Evolutionary conservation across 352 stramenopile genomes (phyloP).

Genomic region (Phytophthora litchii): DNA sequence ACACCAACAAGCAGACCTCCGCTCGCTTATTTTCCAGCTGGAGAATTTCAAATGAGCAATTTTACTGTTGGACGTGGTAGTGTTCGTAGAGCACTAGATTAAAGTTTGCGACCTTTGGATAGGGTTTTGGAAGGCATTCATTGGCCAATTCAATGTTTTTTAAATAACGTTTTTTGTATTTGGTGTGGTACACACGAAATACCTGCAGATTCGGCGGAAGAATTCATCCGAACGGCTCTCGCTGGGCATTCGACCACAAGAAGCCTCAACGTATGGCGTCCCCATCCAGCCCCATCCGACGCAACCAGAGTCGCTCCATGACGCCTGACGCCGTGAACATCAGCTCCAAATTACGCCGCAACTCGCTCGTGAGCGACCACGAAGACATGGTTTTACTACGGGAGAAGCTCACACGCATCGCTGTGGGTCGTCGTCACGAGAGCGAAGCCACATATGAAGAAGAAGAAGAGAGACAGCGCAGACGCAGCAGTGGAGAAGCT

Average conservation of each 20-base stretch:
- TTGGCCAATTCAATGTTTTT: too few species aligned
- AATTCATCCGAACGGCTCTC: constrained; percentile 21
- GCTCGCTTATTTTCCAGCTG: too few species aligned
- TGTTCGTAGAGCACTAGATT: too few species aligned
- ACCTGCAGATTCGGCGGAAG: constrained; percentile 26
- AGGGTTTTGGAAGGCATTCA: too few species aligned
- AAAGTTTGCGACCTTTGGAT: too few species aligned
- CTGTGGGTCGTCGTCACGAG: constrained; percentile 39
- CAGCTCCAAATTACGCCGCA: constrained; percentile 46
- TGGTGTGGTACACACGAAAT: background rate
- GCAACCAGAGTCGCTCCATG: constrained; percentile 12
- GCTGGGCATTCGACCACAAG: constrained; percentile 14
- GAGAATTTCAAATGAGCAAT: too few species aligned
- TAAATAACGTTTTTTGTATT: background rate
- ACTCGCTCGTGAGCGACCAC: constrained; percentile 61
- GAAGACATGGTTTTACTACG: constrained; percentile 73
- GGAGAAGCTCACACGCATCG: constrained; percentile 80
- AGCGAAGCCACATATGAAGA: constrained; percentile 9
- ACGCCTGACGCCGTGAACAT: constrained; percentile 39
- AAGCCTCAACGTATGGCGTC: constrained; percentile 19
- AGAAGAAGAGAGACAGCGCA: constrained; percentile 4
- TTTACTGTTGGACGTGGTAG: too few species aligned
- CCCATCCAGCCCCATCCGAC: constrained; percentile 36
- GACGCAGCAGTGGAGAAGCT: constrained; percentile 5
- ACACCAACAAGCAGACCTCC: too few species aligned